A percentile compares a stretch with the other conserved stretches of the same genome.
Conservation (phyloP, 2,329 filamentous ascomycete species). For the Colletotrichum sp. region DNA sequence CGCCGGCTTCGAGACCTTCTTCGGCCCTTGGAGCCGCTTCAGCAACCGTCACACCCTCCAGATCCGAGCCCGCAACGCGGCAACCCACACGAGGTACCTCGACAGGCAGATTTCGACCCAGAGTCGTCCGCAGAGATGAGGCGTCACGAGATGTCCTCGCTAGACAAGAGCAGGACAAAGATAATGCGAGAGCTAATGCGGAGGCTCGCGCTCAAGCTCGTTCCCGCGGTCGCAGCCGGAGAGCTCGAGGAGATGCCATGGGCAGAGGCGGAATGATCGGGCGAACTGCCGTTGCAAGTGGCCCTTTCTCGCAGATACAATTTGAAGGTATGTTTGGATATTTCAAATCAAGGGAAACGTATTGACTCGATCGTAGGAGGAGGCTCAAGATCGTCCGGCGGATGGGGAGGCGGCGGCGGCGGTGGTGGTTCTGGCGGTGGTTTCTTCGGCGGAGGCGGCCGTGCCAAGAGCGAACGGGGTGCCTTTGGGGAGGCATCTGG, state of each 20-base stretch:
- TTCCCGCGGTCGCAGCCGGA: conserved; percentile 37
- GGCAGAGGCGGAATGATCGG: conserved; percentile 43
- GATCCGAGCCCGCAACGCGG: conserved; percentile 32
- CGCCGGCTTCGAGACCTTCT: not conserved
- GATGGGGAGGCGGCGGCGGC: conserved; percentile 18
- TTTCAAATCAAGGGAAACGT: too few species aligned
- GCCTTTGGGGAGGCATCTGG: conserved; percentile 41
- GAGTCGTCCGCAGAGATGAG: conserved; percentile 54
- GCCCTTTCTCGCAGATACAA: conserved; percentile 37
- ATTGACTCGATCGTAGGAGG: conserved; percentile 18
- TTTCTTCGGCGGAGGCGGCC: conserved; percentile 26
- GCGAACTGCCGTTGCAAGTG: conserved; percentile 38
- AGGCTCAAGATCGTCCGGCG: conserved; percentile 17
- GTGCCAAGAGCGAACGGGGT: conserved; percentile 36
- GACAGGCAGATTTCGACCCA: conserved; percentile 49
- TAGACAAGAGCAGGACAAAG: conserved; percentile 47
- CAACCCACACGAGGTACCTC: conserved; percentile 39
- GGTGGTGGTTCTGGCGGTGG: conserved; percentile 28
- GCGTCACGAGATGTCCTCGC: conserved; percentile 52
- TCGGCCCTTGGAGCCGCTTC: not conserved
- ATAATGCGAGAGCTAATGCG: conserved; percentile 27
- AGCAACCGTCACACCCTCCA: not conserved
- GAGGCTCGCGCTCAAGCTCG: conserved; percentile 21
- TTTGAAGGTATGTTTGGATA: conserved; percentile 12
- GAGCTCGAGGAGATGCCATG: conserved; percentile 49